A percentile compares a stretch with the other conserved stretches of the same genome.
These are phyloP conservation scores for Helenozyma rhizophorensis DNA, from an alignment of 805 yeast genomes.

Conservation along the genomic window DNA sequence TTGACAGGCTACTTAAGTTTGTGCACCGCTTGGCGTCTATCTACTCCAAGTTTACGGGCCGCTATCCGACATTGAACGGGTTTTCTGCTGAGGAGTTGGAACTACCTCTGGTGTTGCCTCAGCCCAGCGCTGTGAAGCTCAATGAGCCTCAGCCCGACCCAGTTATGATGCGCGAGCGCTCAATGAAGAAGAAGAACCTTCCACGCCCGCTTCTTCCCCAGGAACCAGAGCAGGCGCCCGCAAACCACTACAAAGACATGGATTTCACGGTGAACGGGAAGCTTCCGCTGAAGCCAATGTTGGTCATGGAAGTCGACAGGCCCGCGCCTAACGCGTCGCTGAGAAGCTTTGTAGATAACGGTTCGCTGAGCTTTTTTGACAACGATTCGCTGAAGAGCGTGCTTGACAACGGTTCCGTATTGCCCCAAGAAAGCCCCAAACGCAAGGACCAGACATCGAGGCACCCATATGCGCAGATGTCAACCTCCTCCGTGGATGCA, in stretches of 20 bases:
- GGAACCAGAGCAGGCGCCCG: constrained; percentile 3
- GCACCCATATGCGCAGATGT: neutral
- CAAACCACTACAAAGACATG: constrained; percentile 28
- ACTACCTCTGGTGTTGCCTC: constrained; percentile 19
- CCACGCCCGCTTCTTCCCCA: constrained; percentile 20
- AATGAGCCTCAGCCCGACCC: constrained; percentile 8
- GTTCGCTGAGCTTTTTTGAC: too few relatives aligned
- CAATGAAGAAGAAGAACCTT: constrained; percentile 17
- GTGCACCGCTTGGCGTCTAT: constrained; percentile 28
- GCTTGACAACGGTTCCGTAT: constrained; percentile 2
- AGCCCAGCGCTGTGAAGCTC: neutral
- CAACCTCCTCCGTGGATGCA: constrained; percentile 1
- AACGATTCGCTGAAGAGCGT: neutral
- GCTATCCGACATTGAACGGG: constrained; percentile 34
- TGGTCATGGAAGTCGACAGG: constrained; percentile 29
- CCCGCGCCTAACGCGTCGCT: constrained; percentile 2
- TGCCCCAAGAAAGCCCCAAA: constrained; percentile 1
- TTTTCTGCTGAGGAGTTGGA: constrained; percentile 31
- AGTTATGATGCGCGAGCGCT: constrained; percentile 17
- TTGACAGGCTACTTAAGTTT: constrained; percentile 32
- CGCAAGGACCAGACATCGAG: neutral
- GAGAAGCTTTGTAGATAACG: neutral
- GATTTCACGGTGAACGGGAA: constrained; percentile 42
- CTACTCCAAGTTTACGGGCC: constrained; percentile 32
- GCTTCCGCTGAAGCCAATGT: constrained; percentile 41